A percentile compares a stretch with the other conserved stretches of the same genome.
phyloP scores from a whole-genome alignment of 139 green algal species.

The Haematococcus lacustris region DNA sequence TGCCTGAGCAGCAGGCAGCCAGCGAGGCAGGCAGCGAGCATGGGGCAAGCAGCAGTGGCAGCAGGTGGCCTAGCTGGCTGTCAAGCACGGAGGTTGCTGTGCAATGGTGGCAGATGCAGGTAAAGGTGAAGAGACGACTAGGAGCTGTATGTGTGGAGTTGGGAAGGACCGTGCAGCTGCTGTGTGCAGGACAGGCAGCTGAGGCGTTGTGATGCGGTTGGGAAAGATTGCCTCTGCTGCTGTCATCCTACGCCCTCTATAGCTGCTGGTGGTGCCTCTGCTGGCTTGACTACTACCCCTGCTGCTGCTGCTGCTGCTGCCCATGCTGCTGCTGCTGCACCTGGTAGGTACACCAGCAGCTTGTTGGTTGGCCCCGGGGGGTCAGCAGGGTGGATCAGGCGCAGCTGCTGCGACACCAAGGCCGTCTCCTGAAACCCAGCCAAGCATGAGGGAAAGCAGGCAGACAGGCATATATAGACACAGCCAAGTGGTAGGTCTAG shows the following conservation, averaged over 20 bases:
- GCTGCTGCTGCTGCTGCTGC: neutral
- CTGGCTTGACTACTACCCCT: neutral
- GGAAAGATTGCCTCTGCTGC: neutral
- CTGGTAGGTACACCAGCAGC: conserved; percentile 46
- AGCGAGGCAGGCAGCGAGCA: neutral
- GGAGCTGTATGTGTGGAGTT: neutral
- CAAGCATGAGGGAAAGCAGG: no score
- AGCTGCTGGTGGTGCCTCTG: neutral
- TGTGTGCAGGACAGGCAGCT: neutral
- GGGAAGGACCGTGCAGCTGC: neutral
- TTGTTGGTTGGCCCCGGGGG: conserved; percentile 14
- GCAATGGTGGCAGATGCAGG: neutral
- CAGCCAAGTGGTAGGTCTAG: neutral
- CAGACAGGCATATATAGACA: neutral
- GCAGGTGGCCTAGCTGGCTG: neutral
- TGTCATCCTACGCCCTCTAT: neutral
- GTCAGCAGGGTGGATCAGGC: conserved; percentile 20
- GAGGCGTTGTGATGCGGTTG: neutral
- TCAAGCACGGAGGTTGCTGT: neutral
- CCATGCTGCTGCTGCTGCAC: no score
- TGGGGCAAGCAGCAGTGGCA: neutral
- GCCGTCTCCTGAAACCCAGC: neutral
- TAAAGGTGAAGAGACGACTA: neutral
- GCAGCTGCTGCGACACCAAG: conserved; percentile 10
- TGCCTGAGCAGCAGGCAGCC: conserved; percentile 25